These are phyloP conservation scores for Pyrrhoderma noxium DNA, from an alignment of 1,284 basidiomycete species.

Conservation along the genomic window DNA sequence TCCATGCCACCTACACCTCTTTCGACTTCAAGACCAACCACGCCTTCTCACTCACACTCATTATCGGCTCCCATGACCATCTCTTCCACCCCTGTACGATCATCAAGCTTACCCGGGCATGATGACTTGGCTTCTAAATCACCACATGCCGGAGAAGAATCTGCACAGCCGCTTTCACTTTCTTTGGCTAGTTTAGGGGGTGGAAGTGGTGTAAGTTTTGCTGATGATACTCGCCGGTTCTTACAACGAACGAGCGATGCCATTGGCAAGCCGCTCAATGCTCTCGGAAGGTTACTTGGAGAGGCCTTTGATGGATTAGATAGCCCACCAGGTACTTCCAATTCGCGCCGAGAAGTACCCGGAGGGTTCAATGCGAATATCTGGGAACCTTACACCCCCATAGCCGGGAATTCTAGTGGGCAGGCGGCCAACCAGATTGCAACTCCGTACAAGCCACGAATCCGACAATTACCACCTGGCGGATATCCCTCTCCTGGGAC, in stretches of 20 bases:
- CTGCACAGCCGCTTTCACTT: slow-evolving; percentile 68
- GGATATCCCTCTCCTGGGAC: slow-evolving; percentile 24
- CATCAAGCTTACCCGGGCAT: slow-evolving; percentile 24
- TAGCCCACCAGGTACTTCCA: slow-evolving; percentile 29
- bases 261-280: slow-evolving; percentile 80
- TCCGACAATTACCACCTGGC: slow-evolving; percentile 40
- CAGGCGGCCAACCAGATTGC: slow-evolving; percentile 37
- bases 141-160: slow-evolving; percentile 74
- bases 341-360: slow-evolving; percentile 28
- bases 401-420: slow-evolving; percentile 25
- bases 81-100: slow-evolving; percentile 22
- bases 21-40: slow-evolving; percentile 21
- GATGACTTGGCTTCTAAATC: slow-evolving; percentile 19
- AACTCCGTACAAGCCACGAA: slow-evolving; percentile 67
- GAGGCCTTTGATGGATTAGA: slow-evolving; percentile 58
- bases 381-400: slow-evolving; percentile 34
- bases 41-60: slow-evolving; percentile 22
- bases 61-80: slow-evolving; percentile 17
- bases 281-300: slow-evolving; percentile 81
- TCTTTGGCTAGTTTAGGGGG: slow-evolving; percentile 39
- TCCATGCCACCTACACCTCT: slow-evolving; percentile 17
- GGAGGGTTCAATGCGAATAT: neutral
- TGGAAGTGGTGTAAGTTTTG: slow-evolving; percentile 38
- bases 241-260: slow-evolving; percentile 85
- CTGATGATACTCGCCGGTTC: slow-evolving; percentile 74